Evolutionary conservation across 2,329 filamentous ascomycete species (phyloP), one percentile per base, ranked within the genome.

Genomic region (Clonostachys rhizophaga): DNA sequence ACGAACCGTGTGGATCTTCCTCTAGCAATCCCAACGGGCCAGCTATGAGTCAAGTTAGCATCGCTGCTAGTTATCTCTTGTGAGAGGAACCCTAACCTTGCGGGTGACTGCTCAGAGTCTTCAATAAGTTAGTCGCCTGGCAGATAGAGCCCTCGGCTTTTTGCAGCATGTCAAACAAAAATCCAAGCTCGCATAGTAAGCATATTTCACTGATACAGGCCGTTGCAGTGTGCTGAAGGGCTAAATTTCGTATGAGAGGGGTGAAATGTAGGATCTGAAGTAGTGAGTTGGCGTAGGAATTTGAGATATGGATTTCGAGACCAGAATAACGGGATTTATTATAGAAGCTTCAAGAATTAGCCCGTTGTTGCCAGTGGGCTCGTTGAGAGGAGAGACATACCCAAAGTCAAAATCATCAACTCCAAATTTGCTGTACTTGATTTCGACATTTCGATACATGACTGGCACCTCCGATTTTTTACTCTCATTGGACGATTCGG

Each of bases 331-430:
- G 76, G 2, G 95, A 97, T 62, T 89, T 91, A 67, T 99, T 99
- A 74, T 95, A 99, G 65, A 89, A 97, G n/a, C 50, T 52, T 30
- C 9, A 30, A 8, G n/a, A 42, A 5, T 46, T 34, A 46, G 41
- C 35, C 48, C 89, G 24, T 30, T 30, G 8, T 30, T 30, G 24
- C 9, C 24, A 30, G 24, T 30, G 9, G 9, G 9, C 10, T 90
- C 53, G 18, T 16, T 48, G 61, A 24, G 63, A 34, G 8, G 13
- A 5, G 34, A 13, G 33, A 67, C 82, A 58, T 70, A 89, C 84
- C 87, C 87, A 68, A 99, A 99, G 65, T 99, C 94, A 64, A 99
- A 99, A 65, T 99, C 95, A 59, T 97, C 92, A n/a, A 99, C 91
- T 17, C 94, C 94, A 65, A 96, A 99, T 62, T 91, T 95, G 75